Base-by-base conservation (phyloP, 2,329 filamentous ascomycete genomes). In the Fusarium udum region DNA sequence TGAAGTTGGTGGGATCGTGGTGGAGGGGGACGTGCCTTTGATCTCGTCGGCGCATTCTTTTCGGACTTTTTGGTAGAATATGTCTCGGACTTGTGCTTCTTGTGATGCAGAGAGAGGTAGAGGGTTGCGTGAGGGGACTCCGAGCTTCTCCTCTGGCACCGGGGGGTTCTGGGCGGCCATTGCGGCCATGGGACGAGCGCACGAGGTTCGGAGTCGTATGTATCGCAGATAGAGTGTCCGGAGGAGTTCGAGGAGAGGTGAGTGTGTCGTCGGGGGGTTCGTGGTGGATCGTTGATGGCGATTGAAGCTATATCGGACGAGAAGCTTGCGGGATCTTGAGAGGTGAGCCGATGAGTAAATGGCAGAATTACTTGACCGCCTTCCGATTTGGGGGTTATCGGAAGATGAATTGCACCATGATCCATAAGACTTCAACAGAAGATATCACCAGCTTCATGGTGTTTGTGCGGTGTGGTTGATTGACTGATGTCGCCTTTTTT, bases 91-190 rank as follows among this genome's bases (percentile, higher is more conserved):
- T 83, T 96, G 93, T 8, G 90, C 86, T 86, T 97, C 94, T 82
- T 97, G 94, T 28, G 91, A 88, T 16, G 94, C 90, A 32, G 93
- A 95, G 64, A 98, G 87, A 34, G 95, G 95, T 48, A 97, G 85
- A 22, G 95, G 95, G 79, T 95, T 96, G 75, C 90, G 89, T 48
- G 90, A 91, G 28, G 90, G 91, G 78, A 90, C 84, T 28, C 79
- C 79, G 58, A 81, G 77, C 64, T 80, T 79, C 74, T 80, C 71
- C 62, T 80, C 76, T 40, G 83, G 80, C 46, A 81, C 74, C 73
- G 81, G 79, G 74, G 81, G 73, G 48, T 77, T 75, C 65, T 79
- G 74, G 51, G 79, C 69, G 55, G 81, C 80, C 82, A 83, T 83
- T 73, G 77, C 69, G 75, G 79, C 79, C 78, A 77, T 80, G 63